phyloP scores from a whole-genome alignment of 2,329 filamentous ascomycete genomes.

The Alternaria rosae region DNA sequence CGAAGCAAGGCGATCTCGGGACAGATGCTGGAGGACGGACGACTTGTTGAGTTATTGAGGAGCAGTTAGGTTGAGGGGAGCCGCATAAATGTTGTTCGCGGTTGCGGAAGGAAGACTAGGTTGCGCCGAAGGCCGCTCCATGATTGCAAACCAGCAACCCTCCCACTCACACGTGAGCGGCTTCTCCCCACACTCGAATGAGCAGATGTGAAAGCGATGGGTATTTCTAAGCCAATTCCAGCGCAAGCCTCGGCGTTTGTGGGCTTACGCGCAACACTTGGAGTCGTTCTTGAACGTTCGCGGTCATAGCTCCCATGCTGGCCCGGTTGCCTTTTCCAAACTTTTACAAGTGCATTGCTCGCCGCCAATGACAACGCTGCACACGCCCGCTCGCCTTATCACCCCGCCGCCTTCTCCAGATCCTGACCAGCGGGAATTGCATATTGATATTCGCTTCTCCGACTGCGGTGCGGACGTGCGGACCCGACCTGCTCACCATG shows the following conservation, averaged over 20 bases:
- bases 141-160: constrained; percentile 2
- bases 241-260: constrained; percentile 14
- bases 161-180: constrained; percentile 6
- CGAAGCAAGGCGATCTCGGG: not conserved
- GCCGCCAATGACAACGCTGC: constrained; percentile 31
- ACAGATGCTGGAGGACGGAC: not conserved
- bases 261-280: constrained; percentile 25
- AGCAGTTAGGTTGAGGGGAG: constrained; percentile 15
- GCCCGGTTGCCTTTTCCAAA: constrained; percentile 16
- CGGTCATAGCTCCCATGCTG: constrained; percentile 32
- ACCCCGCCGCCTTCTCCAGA: constrained; percentile 34
- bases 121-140: constrained; percentile 28
- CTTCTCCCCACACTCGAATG: constrained; percentile 35
- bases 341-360: constrained; percentile 22
- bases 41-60: constrained; percentile 3
- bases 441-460: constrained; percentile 30
- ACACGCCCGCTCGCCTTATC: constrained; percentile 31
- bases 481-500: constrained; percentile 53
- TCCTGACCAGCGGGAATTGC: constrained; percentile 35
- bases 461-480: constrained; percentile 20
- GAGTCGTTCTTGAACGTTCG: constrained; percentile 22
- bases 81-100: constrained; percentile 31
- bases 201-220: constrained; percentile 20
- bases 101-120: constrained; percentile 18
- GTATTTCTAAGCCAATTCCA: constrained; percentile 21